Evolutionary conservation across 176 grass and related monocot genomes (phyloP), one percentile per base, ranked within the genome.

Genomic region (Zea mays): DNA sequence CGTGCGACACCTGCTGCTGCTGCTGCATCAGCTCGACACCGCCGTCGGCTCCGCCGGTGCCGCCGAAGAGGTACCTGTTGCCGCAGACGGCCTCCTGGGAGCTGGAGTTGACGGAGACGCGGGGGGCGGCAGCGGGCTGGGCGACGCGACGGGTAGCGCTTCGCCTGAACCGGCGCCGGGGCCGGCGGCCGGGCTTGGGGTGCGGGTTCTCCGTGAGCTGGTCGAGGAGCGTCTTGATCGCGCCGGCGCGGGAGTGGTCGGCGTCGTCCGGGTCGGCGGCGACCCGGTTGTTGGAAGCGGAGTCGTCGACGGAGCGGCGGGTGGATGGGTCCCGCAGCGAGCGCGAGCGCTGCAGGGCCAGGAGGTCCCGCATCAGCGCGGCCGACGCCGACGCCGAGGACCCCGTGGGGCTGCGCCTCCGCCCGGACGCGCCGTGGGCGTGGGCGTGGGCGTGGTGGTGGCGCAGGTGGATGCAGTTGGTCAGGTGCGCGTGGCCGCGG

Each of bases 281-380:
- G 56, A 85, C 87, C 46, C 47, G 68, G 64, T 67, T 69, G 71
- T 58, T 84, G 79, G 91, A 86, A 3, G 55, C 74, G 64, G 84
- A 93, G 74, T 89, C 85, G 74, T 89, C 85, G 71, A 90, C 88
- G 16, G 91, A 88, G 75, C 91, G 92, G 61, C 85, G 89, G 5
- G 92, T 94, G 54, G 87, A 94, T 3, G 96, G 96, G 74, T 98
- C 92, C 55, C 90, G 80, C 2, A 98, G 91, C 3, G 87, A 94
- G 37, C 78, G 82, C 16, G 92, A 94, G 71, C 83, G 85, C 85
- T 98, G 96, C 44, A 98, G 88, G 35, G 85, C 83, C 27, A 95
- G 82, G 65, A 98, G 85, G 80, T 98, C 92, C 42, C 90, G 77
- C 77, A 92, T 94, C 20, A 98, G 92, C 57, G 88, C 70, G 83